Base-by-base conservation (phyloP, 2,329 filamentous ascomycete genomes). In the Alternaria sp. region DNA sequence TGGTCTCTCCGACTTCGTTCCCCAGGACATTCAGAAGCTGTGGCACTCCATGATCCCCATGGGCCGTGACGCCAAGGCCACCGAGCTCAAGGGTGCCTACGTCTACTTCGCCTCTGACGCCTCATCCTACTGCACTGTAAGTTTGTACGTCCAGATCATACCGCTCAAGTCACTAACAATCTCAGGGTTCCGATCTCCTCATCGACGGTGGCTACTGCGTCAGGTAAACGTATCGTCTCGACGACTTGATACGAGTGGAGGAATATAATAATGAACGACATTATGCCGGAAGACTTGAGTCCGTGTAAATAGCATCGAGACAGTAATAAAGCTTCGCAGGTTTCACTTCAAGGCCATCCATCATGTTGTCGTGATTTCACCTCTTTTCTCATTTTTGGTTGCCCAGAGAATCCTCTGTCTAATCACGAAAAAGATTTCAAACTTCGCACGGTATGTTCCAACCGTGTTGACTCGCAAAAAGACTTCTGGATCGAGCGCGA, bases 21-120 rank as follows among this genome's bases (percentile, higher is more conserved):
- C 85, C 61, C 77, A 88, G 81, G 90, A 92, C 70, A 90, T 87
- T 4, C 92, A 92, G 85, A 84, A 86, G 47, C 84, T 91, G 62
- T 94, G 92, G 90, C 89, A 88, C 76, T 88, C 89, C 73, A 94
- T 91, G 85, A 94, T 90, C 44, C 91, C 91, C 10, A 91, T 96
- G 89, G 91, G 88, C 51, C 87, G 93, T 68, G 90, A 93, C 75
- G 93, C 90, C 25, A 85, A 90, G 71, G 87, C 88, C 3, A 86
- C 88, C 63, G 93, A 97, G 83, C 84, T 96, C 71, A 94, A 95
- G 83, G 93, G 92, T 19, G 90, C 90, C 17, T 97, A 91, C 78
- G 81, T 96, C 51, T 96, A 93, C 80, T 84, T 96, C 60, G 91
- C 91, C 17, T 92, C 90, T 13, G 92, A 96, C 79, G 92, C 92